A percentile compares a stretch with the other conserved stretches of the same genome.
These are phyloP conservation scores for Rhodocollybia butyracea DNA, from an alignment of 768 basidiomycete genomes.

Conservation along the genomic window DNA sequence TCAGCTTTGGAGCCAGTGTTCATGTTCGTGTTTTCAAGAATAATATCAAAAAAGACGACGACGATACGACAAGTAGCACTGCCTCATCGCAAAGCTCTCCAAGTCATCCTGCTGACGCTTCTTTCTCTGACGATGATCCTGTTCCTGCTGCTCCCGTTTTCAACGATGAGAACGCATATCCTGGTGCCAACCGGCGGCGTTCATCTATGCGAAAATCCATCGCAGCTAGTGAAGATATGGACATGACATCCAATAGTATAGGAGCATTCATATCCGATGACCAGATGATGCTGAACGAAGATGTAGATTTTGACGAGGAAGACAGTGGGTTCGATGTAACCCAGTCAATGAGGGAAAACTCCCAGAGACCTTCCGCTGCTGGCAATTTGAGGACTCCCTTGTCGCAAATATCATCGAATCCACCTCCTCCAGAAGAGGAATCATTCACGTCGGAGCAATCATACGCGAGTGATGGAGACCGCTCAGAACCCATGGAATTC, in stretches of 20 bases:
- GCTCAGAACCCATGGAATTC: slow-evolving; percentile 63
- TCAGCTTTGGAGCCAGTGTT: slow-evolving; percentile 72
- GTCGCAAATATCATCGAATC: slow-evolving; percentile 23
- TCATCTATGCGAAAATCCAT: slow-evolving; percentile 60
- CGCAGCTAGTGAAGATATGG: slow-evolving; percentile 62
- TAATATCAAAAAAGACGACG: too few relatives aligned
- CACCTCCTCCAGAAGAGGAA: slow-evolving; percentile 15
- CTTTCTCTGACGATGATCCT: slow-evolving; percentile 17
- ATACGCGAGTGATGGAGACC: slow-evolving; percentile 37
- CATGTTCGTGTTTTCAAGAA: slow-evolving; percentile 68
- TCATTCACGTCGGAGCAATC: slow-evolving; percentile 21
- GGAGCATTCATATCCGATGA: slow-evolving; percentile 37
- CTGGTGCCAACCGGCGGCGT: slow-evolving; percentile 52
- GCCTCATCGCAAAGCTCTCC: slow-evolving; percentile 47
- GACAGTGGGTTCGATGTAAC: slow-evolving; percentile 76
- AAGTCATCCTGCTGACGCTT: slow-evolving; percentile 19
- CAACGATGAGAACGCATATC: slow-evolving; percentile 70
- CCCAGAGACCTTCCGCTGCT: slow-evolving; percentile 48
- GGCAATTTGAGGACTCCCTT: slow-evolving; percentile 33
- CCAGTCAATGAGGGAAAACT: slow-evolving; percentile 47
- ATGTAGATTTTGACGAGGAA: slow-evolving; percentile 44
- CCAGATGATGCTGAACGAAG: slow-evolving; percentile 52
- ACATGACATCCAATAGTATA: slow-evolving; percentile 54
- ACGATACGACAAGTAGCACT: slow-evolving; percentile 43
- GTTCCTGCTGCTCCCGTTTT: slow-evolving; percentile 14